Evolutionary conservation across 345 rosid species (phyloP).

Genomic region (Zanthoxylum bungeanum): DNA sequence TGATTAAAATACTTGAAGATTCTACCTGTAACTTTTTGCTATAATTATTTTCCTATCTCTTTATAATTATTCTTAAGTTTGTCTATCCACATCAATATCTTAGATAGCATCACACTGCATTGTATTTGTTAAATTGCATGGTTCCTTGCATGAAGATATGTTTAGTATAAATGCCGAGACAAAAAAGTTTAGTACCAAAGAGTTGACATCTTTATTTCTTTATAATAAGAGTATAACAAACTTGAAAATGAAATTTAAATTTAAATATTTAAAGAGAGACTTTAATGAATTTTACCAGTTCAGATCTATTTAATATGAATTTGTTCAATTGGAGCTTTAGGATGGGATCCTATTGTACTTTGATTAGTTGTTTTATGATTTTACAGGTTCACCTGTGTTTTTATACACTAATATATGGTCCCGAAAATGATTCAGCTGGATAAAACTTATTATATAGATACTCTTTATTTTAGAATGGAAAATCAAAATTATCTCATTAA

Average conservation of each 20-base stretch:
- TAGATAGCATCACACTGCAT: neutral
- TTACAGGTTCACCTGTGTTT: too few species aligned
- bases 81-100: conserved; percentile 19
- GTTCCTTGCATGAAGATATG: neutral
- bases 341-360: too few species aligned
- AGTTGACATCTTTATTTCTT: conserved; percentile 25
- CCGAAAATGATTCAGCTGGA: too few species aligned
- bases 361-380: too few species aligned
- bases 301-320: neutral
- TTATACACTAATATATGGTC: too few species aligned
- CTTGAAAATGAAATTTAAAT: neutral
- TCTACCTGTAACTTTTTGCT: conserved; percentile 11
- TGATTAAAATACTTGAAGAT: conserved; percentile 3
- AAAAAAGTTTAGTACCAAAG: conserved; percentile 14
- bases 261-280: neutral
- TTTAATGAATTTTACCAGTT: neutral
- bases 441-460: too few species aligned
- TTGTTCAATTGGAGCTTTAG: neutral
- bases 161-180: neutral
- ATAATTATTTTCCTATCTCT: neutral
- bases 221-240: conserved; percentile 20
- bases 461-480: too few species aligned
- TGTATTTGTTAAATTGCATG: neutral
- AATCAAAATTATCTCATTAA: too few species aligned
- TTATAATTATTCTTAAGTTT: neutral